Evolutionary conservation across 768 basidiomycete species (phyloP).

Genomic region (Lentinula boryana): DNA sequence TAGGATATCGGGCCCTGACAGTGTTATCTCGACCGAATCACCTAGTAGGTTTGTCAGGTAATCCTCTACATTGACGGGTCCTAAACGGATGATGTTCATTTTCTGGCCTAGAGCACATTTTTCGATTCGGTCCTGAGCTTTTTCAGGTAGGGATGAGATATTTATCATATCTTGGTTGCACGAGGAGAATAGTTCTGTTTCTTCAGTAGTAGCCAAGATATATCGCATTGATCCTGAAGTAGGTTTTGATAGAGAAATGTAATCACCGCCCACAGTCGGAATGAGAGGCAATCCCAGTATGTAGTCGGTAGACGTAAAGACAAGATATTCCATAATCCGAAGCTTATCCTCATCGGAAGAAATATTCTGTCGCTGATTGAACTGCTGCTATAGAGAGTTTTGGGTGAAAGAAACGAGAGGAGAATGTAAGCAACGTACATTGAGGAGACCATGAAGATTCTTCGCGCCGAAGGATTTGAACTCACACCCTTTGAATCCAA

Average conservation of each 20-base stretch:
- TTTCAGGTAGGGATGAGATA: slow-evolving; percentile 4
- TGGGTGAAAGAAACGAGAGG: neutral
- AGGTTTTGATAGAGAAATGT: slow-evolving; percentile 6
- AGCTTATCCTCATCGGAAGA: slow-evolving; percentile 2
- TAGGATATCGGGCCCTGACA: neutral
- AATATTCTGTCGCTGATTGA: neutral
- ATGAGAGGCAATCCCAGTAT: slow-evolving; percentile 12
- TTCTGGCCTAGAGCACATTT: neutral
- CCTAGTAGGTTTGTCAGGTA: slow-evolving; percentile 8
- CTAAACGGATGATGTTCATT: slow-evolving; percentile 4
- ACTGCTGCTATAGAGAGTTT: neutral
- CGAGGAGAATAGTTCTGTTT: slow-evolving; percentile 11
- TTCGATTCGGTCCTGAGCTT: neutral
- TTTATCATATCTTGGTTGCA: slow-evolving; percentile 9
- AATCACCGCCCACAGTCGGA: slow-evolving; percentile 7
- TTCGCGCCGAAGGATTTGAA: neutral
- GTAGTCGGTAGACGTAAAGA: slow-evolving; percentile 6
- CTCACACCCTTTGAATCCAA: neutral
- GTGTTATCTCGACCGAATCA: slow-evolving; percentile 11
- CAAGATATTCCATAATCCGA: slow-evolving; percentile 12
- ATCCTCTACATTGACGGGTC: slow-evolving; percentile 9
- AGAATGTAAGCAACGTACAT: neutral
- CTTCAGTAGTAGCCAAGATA: slow-evolving; percentile 7
- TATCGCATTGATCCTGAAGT: neutral
- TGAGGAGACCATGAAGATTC: neutral